These are phyloP conservation scores for Botrytis cinerea DNA, from an alignment of 2,329 filamentous ascomycete species.

Conservation along the genomic window DNA sequence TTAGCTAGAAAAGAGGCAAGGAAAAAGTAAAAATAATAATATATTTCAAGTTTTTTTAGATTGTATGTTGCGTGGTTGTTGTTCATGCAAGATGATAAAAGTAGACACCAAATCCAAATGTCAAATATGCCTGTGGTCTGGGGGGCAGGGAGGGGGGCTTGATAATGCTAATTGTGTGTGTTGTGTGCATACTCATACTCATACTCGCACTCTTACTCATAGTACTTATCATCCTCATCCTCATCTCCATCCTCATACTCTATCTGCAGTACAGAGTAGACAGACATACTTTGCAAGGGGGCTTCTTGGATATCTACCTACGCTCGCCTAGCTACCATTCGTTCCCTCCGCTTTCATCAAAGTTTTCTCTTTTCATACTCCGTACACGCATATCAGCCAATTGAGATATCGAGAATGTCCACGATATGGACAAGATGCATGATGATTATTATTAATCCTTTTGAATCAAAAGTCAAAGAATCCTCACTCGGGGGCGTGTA, in stretches of 20 bases:
- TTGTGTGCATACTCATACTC: background rate
- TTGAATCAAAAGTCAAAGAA: constrained; percentile 12
- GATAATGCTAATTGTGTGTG: background rate
- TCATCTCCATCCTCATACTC: background rate
- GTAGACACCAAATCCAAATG: background rate
- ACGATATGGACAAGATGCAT: background rate
- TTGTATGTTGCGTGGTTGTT: background rate
- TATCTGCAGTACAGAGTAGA: background rate
- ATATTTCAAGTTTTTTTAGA: background rate
- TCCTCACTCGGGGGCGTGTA: constrained; percentile 9
- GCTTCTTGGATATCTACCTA: constrained; percentile 3
- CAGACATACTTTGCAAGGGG: background rate
- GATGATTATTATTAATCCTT: background rate
- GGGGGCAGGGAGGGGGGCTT: background rate
- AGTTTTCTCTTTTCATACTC: constrained; percentile 1
- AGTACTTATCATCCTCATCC: background rate
- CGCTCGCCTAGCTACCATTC: background rate
- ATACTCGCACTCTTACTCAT: too few relatives aligned
- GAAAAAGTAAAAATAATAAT: background rate
- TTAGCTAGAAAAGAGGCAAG: background rate
- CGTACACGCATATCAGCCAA: constrained; percentile 12
- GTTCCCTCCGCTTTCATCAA: background rate
- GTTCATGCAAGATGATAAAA: constrained; percentile 10
- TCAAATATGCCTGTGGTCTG: background rate
- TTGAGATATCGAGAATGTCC: background rate